Conservation (phyloP, 345 rosid genomes). For the Salix koriyanagi region DNA sequence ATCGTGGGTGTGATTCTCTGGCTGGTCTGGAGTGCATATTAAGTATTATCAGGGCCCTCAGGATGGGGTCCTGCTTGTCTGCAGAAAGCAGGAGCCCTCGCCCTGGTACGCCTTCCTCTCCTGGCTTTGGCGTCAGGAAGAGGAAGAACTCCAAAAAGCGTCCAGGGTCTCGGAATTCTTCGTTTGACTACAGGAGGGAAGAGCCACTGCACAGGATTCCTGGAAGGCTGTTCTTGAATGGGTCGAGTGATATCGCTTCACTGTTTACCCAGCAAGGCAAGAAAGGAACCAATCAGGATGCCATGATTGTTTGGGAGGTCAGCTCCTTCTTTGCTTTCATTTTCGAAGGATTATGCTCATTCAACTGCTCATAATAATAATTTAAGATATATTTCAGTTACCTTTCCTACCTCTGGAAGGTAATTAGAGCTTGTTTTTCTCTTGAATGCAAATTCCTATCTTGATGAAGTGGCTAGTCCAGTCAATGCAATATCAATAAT, state of each 20-base stretch:
- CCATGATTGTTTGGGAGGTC: conserved; percentile 99
- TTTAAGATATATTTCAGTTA: conserved; percentile 2
- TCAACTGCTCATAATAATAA: neutral
- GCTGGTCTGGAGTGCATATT: conserved; percentile 97
- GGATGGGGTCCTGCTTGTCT: conserved; percentile 99
- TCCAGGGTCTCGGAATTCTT: conserved; percentile 53
- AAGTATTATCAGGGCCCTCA: conserved; percentile 94
- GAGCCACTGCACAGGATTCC: conserved; percentile 72
- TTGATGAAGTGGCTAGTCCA: neutral
- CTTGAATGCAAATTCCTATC: neutral
- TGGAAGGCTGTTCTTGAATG: conserved; percentile 74
- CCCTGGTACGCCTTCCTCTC: conserved; percentile 80
- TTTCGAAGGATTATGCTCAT: conserved; percentile 7
- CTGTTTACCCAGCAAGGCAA: conserved; percentile 88
- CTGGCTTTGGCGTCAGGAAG: conserved; percentile 54
- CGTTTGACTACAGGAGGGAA: conserved; percentile 61
- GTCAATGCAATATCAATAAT: neutral
- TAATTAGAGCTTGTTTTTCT: neutral
- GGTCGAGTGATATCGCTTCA: conserved; percentile 76
- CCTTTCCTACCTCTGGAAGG: conserved; percentile 2
- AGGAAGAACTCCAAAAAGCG: conserved; percentile 60
- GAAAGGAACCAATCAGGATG: conserved; percentile 99
- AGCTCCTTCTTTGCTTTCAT: conserved; percentile 20
- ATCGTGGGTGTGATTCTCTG: conserved; percentile 47
- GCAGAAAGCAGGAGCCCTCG: conserved; percentile 84